Percentiles rank a stretch among this genome's conserved stretches.
phyloP scores from a whole-genome alignment of 1,139 yeast genomes.

The Pneumocystis wakefieldiae region DNA sequence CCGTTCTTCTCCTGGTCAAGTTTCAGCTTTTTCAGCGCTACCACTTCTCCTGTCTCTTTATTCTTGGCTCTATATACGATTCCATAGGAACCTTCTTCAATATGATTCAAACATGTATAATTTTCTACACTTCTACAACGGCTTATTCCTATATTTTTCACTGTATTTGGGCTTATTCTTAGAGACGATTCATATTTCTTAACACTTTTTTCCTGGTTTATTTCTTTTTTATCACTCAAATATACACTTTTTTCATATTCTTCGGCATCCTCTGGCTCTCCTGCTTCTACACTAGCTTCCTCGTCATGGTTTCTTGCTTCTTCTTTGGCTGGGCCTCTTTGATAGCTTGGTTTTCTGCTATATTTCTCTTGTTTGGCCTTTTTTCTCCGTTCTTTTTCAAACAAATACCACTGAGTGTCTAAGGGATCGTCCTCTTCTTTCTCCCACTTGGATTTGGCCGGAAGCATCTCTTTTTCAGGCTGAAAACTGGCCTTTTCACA shows the following conservation, averaged over 20 bases:
- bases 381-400: conserved; percentile 7
- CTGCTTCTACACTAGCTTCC: background rate
- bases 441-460: conserved; percentile 5
- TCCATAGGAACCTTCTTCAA: conserved; percentile 36
- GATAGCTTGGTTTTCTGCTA: background rate
- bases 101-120: conserved; percentile 19
- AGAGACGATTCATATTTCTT: background rate
- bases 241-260: background rate
- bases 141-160: background rate
- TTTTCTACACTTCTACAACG: conserved; percentile 13
- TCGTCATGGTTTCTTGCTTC: background rate
- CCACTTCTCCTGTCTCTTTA: conserved; percentile 35
- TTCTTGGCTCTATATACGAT: conserved; percentile 38
- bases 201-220: background rate
- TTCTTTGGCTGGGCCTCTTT: background rate
- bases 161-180: background rate
- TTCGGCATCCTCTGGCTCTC: background rate
- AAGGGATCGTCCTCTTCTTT: conserved; percentile 12
- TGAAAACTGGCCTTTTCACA: background rate
- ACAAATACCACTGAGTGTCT: conserved; percentile 1
- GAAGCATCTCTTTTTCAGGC: background rate
- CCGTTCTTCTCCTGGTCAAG: conserved; percentile 42
- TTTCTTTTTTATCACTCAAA: background rate
- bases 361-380: conserved; percentile 10
- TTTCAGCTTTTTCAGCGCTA: conserved; percentile 46